Evolutionary conservation across 2,329 filamentous ascomycete genomes (phyloP).

Genomic region (Exutisphaerella laricina): DNA sequence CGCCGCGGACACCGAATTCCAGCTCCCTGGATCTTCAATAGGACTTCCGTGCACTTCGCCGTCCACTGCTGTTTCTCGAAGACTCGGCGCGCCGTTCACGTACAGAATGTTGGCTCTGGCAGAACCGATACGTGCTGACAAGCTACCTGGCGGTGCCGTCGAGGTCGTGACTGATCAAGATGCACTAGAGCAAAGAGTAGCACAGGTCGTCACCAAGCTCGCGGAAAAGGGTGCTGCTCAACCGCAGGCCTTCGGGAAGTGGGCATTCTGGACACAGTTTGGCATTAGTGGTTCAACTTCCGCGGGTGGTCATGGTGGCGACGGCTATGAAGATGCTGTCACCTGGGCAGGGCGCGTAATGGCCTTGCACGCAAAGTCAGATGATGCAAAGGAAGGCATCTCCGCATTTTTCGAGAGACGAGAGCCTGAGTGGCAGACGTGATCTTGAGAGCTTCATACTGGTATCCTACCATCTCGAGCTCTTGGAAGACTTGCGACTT

Average conservation of each 20-base stretch:
- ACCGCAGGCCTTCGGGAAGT: slow-evolving; percentile 17
- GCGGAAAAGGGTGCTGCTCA: slow-evolving; percentile 11
- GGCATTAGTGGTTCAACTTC: slow-evolving; percentile 8
- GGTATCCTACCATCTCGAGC: too few species aligned
- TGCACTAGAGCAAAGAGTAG: slow-evolving; percentile 12
- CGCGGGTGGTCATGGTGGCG: slow-evolving; percentile 14
- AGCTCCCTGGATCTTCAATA: slow-evolving; percentile 16
- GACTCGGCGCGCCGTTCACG: slow-evolving; percentile 13
- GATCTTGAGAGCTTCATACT: too few species aligned
- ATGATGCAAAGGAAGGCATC: slow-evolving; percentile 16
- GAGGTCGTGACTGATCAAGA: slow-evolving; percentile 13
- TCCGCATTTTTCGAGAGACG: slow-evolving; percentile 14
- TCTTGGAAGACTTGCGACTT: too few species aligned
- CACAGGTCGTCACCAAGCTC: slow-evolving; percentile 10
- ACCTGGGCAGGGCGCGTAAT: slow-evolving; percentile 16
- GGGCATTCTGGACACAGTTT: slow-evolving; percentile 17
- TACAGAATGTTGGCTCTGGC: slow-evolving; percentile 18
- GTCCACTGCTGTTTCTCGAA: slow-evolving; percentile 13
- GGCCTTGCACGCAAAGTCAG: slow-evolving; percentile 16
- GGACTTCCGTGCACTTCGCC: slow-evolving; percentile 18
- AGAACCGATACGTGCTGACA: slow-evolving; percentile 15
- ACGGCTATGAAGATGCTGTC: slow-evolving; percentile 18
- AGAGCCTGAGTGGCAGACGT: slow-evolving; percentile 11
- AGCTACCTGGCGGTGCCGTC: slow-evolving; percentile 16
- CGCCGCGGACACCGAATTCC: slow-evolving; percentile 13